These are phyloP conservation scores for Metschnikowia shivogae DNA, from an alignment of 805 yeast genomes.

Conservation along the genomic window DNA sequence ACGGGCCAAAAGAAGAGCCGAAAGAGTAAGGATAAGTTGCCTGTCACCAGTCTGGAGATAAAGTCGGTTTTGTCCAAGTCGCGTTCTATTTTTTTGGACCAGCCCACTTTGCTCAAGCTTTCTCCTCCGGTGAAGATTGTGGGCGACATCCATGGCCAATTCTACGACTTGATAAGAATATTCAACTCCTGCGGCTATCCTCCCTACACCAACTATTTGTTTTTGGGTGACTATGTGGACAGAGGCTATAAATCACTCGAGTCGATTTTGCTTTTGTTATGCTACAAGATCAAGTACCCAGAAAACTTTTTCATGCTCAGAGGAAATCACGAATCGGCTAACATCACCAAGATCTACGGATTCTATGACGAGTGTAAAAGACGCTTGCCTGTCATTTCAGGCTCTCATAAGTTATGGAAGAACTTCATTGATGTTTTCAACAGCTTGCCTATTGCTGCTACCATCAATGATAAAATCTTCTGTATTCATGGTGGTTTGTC, in stretches of 20 bases:
- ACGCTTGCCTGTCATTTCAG: constrained; percentile 32
- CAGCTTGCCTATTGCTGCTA: constrained; percentile 58
- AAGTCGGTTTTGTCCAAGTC: constrained; percentile 55
- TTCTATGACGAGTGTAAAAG: constrained; percentile 60
- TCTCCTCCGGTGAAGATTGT: constrained; percentile 81
- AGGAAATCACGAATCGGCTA: constrained; percentile 58
- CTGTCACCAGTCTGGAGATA: constrained; percentile 50
- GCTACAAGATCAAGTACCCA: constrained; percentile 55
- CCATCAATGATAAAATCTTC: constrained; percentile 53
- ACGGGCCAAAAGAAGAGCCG: constrained; percentile 15
- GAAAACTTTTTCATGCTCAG: constrained; percentile 58
- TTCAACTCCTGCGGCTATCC: constrained; percentile 60
- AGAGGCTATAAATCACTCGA: constrained; percentile 57
- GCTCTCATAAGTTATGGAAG: constrained; percentile 46
- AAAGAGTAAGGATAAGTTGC: constrained; percentile 42
- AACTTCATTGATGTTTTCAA: constrained; percentile 52
- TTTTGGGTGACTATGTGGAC: constrained; percentile 58
- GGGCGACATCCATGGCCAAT: constrained; percentile 78
- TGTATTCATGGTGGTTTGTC: constrained; percentile 73
- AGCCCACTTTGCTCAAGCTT: constrained; percentile 60
- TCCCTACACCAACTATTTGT: constrained; percentile 52
- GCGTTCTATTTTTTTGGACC: constrained; percentile 56
- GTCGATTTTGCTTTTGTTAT: constrained; percentile 47
- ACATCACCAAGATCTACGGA: constrained; percentile 56
- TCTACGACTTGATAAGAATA: constrained; percentile 49